Evolutionary conservation across 2,329 filamentous ascomycete species (phyloP), one percentile per base, ranked within the genome.

Genomic region (Penicillium sp.): DNA sequence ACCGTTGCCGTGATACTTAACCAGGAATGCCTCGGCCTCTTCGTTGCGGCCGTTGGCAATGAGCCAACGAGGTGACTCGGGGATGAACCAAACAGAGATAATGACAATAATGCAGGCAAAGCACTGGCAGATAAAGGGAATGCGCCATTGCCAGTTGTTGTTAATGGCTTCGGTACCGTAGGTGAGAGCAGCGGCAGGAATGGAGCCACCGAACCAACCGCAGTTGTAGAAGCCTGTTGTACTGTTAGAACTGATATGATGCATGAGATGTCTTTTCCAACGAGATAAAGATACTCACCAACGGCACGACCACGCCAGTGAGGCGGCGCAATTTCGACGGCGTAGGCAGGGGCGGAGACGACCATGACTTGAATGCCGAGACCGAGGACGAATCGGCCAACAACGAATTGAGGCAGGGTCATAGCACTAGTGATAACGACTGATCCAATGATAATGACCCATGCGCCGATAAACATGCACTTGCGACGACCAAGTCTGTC

Each of bases 81-180:
- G 87, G 65, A 89, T 84, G 70, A 87, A 83, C 78, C 82, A 84
- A 30, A 87, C 80, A 10, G 78, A 67, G 1, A 62, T 60, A 52
- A 88, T 74, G 1, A 88, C 77, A 1, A 82, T 53, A 2, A 87
- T 56, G 0, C 87, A 79, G 0, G 84, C 84, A 0, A 86, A 70
- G 44, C 87, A 87, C 64, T 89, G 86, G 67, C 86, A 85, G 0
- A 85, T 84, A 46, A 88, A 81, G 0, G 85, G 85, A 56, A 88
- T 86, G 2, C 85, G 76, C 84, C 85, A 88, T 6, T 78, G 72
- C 64, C 73, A 80, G 68, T 80, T 65, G 66, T 58, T 79, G 36
- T 70, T 50, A 53, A 82, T 79, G 59, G 77, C 62, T 43, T 71
- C 77, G 64, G 70, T 75, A 28, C 78, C 80, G 55, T 75, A 82